Percentiles rank a stretch among this genome's conserved stretches.
phyloP scores from a whole-genome alignment of 2,329 filamentous ascomycete species.

The Xylaria sp. region DNA sequence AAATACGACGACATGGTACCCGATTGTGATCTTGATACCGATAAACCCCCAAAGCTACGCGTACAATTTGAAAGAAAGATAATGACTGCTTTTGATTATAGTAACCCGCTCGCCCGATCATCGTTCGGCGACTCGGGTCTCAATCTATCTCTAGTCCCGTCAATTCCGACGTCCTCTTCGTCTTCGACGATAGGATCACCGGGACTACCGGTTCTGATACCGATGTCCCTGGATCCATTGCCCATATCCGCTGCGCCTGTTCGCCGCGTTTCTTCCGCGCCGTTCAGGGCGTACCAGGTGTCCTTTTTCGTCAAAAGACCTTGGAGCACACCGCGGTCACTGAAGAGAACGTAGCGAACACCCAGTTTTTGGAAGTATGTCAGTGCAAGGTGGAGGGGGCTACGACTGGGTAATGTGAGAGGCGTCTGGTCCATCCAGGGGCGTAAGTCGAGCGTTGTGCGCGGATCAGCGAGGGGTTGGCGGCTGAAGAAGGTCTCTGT shows the following conservation, averaged over 20 bases:
- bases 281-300: conserved; percentile 87
- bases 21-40: too few relatives aligned
- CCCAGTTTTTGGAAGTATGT: conserved; percentile 94
- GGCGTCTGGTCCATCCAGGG: conserved; percentile 99
- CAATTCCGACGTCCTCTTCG: conserved; percentile 22
- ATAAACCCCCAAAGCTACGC: background rate
- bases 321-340: conserved; percentile 72
- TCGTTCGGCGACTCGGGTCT: conserved; percentile 17
- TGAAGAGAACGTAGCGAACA: conserved; percentile 82
- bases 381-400: conserved; percentile 76
- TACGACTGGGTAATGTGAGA: conserved; percentile 74
- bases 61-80: too few relatives aligned
- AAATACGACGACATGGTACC: too few relatives aligned
- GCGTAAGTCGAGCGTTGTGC: conserved; percentile 74
- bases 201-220: background rate
- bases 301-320: conserved; percentile 96
- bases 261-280: conserved; percentile 57
- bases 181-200: conserved; percentile 11
- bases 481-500: conserved; percentile 82
- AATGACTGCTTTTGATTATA: conserved; percentile 12
- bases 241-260: conserved; percentile 27
- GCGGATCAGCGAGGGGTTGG: conserved; percentile 73
- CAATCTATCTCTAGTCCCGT: conserved; percentile 7
- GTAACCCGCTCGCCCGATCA: conserved; percentile 24
- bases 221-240: conserved; percentile 25